Base-by-base conservation (phyloP, 192 early-diverging fungal species). In the Thamnidium elegans region DNA sequence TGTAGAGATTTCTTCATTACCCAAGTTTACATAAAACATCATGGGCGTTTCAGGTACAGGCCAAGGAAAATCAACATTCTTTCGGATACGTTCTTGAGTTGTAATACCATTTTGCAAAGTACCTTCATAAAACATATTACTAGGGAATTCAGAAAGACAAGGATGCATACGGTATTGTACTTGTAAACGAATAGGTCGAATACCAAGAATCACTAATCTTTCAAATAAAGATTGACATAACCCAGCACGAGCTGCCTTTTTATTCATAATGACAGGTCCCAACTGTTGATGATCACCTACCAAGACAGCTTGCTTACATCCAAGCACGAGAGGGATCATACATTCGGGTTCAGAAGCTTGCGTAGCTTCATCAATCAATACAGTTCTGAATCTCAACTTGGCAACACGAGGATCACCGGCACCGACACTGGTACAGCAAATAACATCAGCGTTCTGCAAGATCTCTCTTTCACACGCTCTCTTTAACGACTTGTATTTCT, bases 101-200 rank as follows among this genome's bases (percentile, higher is more conserved):
- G 96, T 96, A 39, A 99, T 93, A 55, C 97, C 97, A 64, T 99
- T 98, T 75, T 97, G 93, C 32, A 98, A 80, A 17, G 93, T 92
- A 13, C 97, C 97, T 75, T 99, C 97, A 70, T 99, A 99, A 67
- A 99, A 98, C 90, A 97, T 95, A 74, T 99, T 99, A 68, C 92
- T 94, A 1, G 97, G 95, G 69, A 98, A 99, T 78, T 95, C 96
- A 10, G 97, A 98, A 23, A 99, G 77, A 66, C 95, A 95, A 34
- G 97, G 97, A 65, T 99, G 97, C 97, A 98, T 98, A 69, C 97
- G 93, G 68, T 99, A 99, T 75, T 99, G 97, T 4, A 99, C 95
- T 58, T 97, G 92, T 15, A 99, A 85, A 19, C 96, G 89, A 63
- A 97, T 92, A 15, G 97, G 97, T 5, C 94, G 85, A 30, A 94